Base-by-base conservation (phyloP, 106 monocot genomes). In the Acanthochlamys bracteata region DNA sequence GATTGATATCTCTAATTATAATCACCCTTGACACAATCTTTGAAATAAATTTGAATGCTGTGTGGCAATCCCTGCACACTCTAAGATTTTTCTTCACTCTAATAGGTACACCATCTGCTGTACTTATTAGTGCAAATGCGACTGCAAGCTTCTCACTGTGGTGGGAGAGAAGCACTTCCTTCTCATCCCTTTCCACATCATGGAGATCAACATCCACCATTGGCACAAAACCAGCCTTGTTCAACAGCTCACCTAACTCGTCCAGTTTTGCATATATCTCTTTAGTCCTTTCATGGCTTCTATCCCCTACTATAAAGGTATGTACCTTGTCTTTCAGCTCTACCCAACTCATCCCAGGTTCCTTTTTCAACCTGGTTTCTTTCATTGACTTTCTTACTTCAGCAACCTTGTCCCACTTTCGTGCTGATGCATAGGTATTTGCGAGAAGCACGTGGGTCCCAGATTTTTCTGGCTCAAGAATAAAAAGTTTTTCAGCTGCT, bases 81-180 rank as follows among this genome's bases (percentile, higher is more conserved):
- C 95, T 65, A 25, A 96, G 81, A 61, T 96, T 96, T 59, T 91
- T 91, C 85, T 87, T 96, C 26, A 96, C 83, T 71, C 95, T 78
- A 10, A 96, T 80, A 0, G 90, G 76, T 1, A 76, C 74, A 22
- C 87, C 84, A 24, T 63, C 39, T 4, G 87, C 89, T 11, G 82
- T 80, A 47, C 79, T 88, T 40, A 96, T 82, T 68, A 96, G 59
- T 15, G 79, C 95, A 59, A 90, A 85, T 20, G 86, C 87, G 25
- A 96, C 87, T 7, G 90, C 95, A 27, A 96, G 75, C 71, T 77
- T 87, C 69, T 96, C 85, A 67, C 84, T 96, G 46, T 91, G 95
- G 23, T 85, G 82, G 19, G 73, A 75, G 40, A 96, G 90, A 68
- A 96, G 79, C 65, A 52, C 39, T 71, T 89, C 84, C 79, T 94